Evolutionary conservation across 345 rosid species (phyloP).

Genomic region (Acer saccharum): DNA sequence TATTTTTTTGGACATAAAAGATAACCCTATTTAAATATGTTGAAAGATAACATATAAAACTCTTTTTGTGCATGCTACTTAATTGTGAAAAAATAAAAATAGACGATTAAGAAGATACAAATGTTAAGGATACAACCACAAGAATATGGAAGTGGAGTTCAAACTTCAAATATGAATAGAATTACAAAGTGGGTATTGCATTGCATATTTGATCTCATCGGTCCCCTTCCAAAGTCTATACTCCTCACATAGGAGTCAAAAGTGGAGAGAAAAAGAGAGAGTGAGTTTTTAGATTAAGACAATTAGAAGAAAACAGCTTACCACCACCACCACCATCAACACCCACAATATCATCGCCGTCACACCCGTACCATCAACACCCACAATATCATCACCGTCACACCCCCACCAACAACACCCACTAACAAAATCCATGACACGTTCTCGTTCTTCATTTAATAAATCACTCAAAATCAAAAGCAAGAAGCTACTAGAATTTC

Average conservation of each 20-base stretch:
- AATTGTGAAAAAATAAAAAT: background rate
- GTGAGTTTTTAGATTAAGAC: background rate
- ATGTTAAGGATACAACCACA: constrained; percentile 4
- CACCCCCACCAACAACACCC: constrained; percentile 21
- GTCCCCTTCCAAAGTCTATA: background rate
- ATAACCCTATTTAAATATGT: too few relatives aligned
- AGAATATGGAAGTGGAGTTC: constrained; percentile 11
- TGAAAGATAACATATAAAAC: too few relatives aligned
- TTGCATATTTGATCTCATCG: background rate
- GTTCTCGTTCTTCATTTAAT: background rate
- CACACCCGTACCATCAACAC: too few relatives aligned
- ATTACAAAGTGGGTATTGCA: background rate
- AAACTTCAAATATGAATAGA: constrained; percentile 9
- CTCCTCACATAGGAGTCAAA: constrained; percentile 14
- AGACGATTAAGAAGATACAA: constrained; percentile 9
- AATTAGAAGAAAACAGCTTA: background rate
- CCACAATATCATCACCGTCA: background rate
- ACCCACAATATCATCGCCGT: too few relatives aligned
- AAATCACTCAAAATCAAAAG: background rate
- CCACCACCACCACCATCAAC: background rate
- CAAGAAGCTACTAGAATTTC: constrained; percentile 27
- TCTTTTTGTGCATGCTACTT: background rate
- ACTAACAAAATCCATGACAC: constrained; percentile 19
- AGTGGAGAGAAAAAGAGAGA: background rate
- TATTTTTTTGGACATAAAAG: too few relatives aligned